Base-by-base conservation (phyloP, 352 stramenopile species). In the Pythium chondricola region DNA sequence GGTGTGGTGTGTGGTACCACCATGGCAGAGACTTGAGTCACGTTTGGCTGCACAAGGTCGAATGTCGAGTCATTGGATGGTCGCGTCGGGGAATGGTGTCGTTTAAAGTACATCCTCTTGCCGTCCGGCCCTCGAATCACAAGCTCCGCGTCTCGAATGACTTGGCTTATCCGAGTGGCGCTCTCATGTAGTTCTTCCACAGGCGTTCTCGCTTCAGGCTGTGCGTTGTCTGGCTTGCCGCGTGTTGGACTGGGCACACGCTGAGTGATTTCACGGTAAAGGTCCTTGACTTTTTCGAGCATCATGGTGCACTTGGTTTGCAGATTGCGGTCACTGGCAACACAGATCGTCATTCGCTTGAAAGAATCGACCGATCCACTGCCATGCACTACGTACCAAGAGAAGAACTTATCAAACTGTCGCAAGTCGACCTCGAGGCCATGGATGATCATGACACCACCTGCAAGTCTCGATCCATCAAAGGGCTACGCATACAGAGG, bases 71-170 rank as follows among this genome's bases (percentile, higher is more conserved):
- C 17, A 13, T 3, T 51, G 13, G 21, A 11, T 25, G 5, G 25
- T 6, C 6, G 24, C 0, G 26, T 37, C 46, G 18, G 27, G 17
- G 21, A 60, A 45, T 24, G 56, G 48, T 37, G n/a, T n/a, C n/a
- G n/a, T n/a, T 68, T 71, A 46, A 74, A 79, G 35, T 59, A 71
- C 36, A 74, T 71, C 20, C 49, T 63, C 43, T 64, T 69, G 10
- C 69, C 69, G 32, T 80, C 65, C 10, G 47, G 49, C 2, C 55
- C 59, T 20, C 45, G 43, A 21, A 76, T 61, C 24, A 57, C 41
- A 5, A 80, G 21, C 13, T 80, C 62, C 1, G 69, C 61, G 17
- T 76, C 65, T 18, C 1, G 26, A 10, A 55, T 48, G 10, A 8
- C 40, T 1, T 11, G 10, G 24, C 21, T 22, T 10, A 16, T 27